Evolutionary conservation across 2,329 filamentous ascomycete genomes (phyloP), one percentile per base, ranked within the genome.

Genomic region (Xylariaceae sp.): DNA sequence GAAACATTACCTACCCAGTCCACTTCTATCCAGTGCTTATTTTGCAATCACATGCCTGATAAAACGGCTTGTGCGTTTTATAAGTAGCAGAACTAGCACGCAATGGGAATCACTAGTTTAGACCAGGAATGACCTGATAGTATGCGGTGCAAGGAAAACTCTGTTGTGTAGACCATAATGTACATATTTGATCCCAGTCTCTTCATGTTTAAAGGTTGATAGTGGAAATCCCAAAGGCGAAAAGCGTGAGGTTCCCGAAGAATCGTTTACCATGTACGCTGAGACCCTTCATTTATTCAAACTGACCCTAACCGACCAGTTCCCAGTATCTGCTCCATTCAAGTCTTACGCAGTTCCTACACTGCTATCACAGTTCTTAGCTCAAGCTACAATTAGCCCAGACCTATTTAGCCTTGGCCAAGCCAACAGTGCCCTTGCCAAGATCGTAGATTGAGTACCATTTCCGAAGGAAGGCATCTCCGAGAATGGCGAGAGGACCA

Each of bases 391-490:
- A 8, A n/a, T 8, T 36, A 23, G 3, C 16, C 26, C 16, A 9
- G 16, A n/a, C 44, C 54, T 56, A 58, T 57, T 92, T 95, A 66
- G 94, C 84, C 79, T 89, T 88, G 71, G 94, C 95, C 69, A 99
- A 86, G 72, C 92, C 93, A 63, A 99, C 92, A 54, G 90, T 88
- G 73, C 89, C 84, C 82, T 90, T 93, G 75, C 91, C 93, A 59
- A 97, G 84, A 78, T 99, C 92, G 75, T 99, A 99, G 73, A 99
- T 90, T 64, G 92, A 96, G 86, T 98, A 98, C 83, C 88, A 96
- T 74, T 84, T 90, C 77, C 92, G 87, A 73, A 90, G 81, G 83
- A 90, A 90, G 45, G 87, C 90, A 75, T 96, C 92, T 71, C 95
- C 95, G 23, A 99, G 87, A 65, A 99, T 99, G 61, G 92, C 93